Percentiles rank a stretch among this genome's conserved stretches.
Conservation (phyloP, 768 basidiomycete genomes). For the Xerocomellus chrysenteron region DNA sequence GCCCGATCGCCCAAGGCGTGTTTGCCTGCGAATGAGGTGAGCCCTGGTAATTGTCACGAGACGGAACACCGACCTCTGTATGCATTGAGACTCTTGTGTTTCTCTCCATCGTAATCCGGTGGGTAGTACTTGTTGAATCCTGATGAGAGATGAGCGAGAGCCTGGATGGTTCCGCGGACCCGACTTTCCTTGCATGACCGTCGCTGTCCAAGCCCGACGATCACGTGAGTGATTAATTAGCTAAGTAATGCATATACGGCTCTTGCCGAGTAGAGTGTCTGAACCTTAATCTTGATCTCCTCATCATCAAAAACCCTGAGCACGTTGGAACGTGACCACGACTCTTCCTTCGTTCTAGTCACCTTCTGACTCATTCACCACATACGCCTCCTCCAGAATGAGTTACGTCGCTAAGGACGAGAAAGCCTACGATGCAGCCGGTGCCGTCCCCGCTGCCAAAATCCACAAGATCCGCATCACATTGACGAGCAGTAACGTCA, state of each 20-base stretch:
- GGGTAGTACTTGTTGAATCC: constrained; percentile 83
- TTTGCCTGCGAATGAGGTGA: constrained; percentile 57
- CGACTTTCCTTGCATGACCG: constrained; percentile 44
- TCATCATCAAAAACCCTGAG: constrained; percentile 34
- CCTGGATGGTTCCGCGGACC: neutral
- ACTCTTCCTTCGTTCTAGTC: constrained; percentile 42
- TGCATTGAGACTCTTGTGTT: constrained; percentile 71
- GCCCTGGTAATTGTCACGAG: neutral
- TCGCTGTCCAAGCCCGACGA: neutral
- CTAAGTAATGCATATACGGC: constrained; percentile 10
- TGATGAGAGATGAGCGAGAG: constrained; percentile 20
- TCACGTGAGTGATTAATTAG: constrained; percentile 8
- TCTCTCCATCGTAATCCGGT: constrained; percentile 69
- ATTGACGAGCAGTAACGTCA: constrained; percentile 95
- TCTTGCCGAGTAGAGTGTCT: constrained; percentile 8
- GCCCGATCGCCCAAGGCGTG: constrained; percentile 93
- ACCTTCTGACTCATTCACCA: constrained; percentile 74
- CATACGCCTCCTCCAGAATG: constrained; percentile 50
- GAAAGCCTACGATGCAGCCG: constrained; percentile 95
- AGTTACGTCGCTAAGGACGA: constrained; percentile 99
- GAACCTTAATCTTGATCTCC: constrained; percentile 35
- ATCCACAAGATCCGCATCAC: constrained; percentile 99
- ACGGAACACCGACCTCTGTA: constrained; percentile 53
- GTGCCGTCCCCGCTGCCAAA: constrained; percentile 85
- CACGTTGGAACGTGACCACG: constrained; percentile 6